Conservation (phyloP, 192 early-diverging fungal genomes). For the Podila minutissima region DNA sequence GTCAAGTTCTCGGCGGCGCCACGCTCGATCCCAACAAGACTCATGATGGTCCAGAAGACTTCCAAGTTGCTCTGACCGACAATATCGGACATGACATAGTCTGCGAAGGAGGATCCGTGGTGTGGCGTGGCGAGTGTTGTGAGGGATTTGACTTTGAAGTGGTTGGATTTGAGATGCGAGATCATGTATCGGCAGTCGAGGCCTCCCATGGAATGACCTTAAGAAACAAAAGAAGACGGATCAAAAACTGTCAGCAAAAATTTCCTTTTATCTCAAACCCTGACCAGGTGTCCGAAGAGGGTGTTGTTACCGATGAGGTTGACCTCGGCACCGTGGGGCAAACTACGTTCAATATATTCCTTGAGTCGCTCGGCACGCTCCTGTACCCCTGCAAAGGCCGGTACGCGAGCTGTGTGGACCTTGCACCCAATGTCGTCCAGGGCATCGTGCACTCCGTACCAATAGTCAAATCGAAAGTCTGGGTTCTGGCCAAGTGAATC, state of each 20-base stretch:
- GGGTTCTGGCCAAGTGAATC: conserved; percentile 50
- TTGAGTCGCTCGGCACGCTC: conserved; percentile 82
- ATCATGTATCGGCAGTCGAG: conserved; percentile 94
- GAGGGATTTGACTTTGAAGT: conserved; percentile 79
- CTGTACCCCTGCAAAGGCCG: conserved; percentile 63
- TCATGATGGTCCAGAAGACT: conserved; percentile 26
- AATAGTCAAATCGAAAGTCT: conserved; percentile 84
- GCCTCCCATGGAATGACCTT: conserved; percentile 91
- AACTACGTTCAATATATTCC: conserved; percentile 63
- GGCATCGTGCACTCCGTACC: conserved; percentile 82
- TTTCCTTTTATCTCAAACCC: no score
- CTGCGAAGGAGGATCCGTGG: conserved; percentile 91
- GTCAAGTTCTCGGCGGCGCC: conserved; percentile 92
- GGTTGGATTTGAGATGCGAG: conserved; percentile 74
- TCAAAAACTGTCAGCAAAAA: no score
- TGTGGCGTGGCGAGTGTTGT: conserved; percentile 96
- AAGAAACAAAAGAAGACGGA: no score
- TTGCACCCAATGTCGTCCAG: conserved; percentile 81
- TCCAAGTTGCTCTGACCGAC: conserved; percentile 22
- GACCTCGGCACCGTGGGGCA: conserved; percentile 62
- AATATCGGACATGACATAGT: conserved; percentile 61
- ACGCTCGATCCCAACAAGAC: conserved; percentile 67
- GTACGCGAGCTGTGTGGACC: conserved; percentile 81
- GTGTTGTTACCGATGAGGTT: conserved; percentile 73
- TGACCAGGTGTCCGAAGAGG: no score